Base-by-base conservation (phyloP, 176 grass and related monocot genomes). In the Aechmea fasciata region DNA sequence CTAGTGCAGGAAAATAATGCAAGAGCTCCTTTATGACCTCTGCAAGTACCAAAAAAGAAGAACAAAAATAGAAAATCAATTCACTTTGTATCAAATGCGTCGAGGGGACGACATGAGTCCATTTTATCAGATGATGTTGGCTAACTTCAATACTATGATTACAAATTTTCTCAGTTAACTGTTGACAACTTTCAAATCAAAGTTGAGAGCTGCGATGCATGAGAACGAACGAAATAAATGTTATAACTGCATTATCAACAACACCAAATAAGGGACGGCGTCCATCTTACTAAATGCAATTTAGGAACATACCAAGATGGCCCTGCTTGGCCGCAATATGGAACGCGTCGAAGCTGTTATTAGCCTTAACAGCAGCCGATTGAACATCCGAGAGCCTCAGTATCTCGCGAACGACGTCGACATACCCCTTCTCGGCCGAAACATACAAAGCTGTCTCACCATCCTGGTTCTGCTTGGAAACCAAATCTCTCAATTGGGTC, bases 291-390 rank as follows among this genome's bases (percentile, higher is more conserved):
- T 65, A 20, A 19, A 50, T 73, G 65, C 29, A 51, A 47, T 50
- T 74, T 23, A 68, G 55, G 28, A 82, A 76, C 85, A 83, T 74
- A 96, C 92, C 85, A 49, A 96, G 84, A 86, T 96, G 81, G 19
- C 92, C 92, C 77, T 92, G 83, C 70, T 96, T 96, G 2, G 89
- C 86, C 0, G 92, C 92, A 19, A 96, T 87, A 85, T 92, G 92
- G 66, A 96, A 87, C 13, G 92, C 80, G 69, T 96, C 92, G 10
- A 85, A 92, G 80, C 78, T 90, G 49, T 84, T 96, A 3, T 57
- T 81, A 1, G 92, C 92, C 78, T 96, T 96, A 70, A 83, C 52
- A 48, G 79, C 76, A 0, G 92, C 85, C 4, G 92, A 96, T 0
- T 89, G 83, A 65, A 89, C 67, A 67, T 96, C 85, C 15, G 83